These are phyloP conservation scores for Blastomyces percursus DNA, from an alignment of 2,329 filamentous ascomycete genomes.

Conservation along the genomic window DNA sequence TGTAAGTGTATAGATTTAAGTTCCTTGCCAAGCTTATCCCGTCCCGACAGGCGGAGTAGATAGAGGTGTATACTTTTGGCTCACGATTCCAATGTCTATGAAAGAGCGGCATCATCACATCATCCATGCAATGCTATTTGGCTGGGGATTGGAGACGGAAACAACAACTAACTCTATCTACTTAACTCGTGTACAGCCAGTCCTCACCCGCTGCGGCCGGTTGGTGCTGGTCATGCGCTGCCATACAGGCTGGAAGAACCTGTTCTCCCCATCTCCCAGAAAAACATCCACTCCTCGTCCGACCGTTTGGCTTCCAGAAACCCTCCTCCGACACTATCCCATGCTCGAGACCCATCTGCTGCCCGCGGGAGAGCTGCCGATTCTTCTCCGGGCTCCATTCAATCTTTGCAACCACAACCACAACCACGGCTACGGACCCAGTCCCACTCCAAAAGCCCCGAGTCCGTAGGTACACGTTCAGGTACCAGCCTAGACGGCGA, in stretches of 20 bases:
- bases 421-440: slow-evolving; percentile 27
- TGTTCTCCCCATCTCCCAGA: slow-evolving; percentile 28
- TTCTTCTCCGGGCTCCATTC: slow-evolving; percentile 24
- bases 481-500: slow-evolving; percentile 26
- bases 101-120: slow-evolving; percentile 4
- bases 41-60: neutral
- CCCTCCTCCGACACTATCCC: slow-evolving; percentile 28
- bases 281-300: slow-evolving; percentile 27
- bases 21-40: neutral
- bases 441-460: slow-evolving; percentile 35
- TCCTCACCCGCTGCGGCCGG: slow-evolving; percentile 28
- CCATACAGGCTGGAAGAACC: slow-evolving; percentile 34
- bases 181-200: slow-evolving; percentile 21
- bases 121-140: slow-evolving; percentile 9
- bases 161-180: slow-evolving; percentile 1
- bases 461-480: slow-evolving; percentile 26
- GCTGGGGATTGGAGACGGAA: slow-evolving; percentile 12
- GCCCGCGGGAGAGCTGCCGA: slow-evolving; percentile 34
- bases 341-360: slow-evolving; percentile 35
- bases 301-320: slow-evolving; percentile 30
- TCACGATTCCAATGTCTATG: slow-evolving; percentile 1
- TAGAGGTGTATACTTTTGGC: neutral
- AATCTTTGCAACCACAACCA: slow-evolving; percentile 28
- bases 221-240: slow-evolving; percentile 31
- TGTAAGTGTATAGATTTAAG: slow-evolving; percentile 8